Evolutionary conservation across 352 stramenopile species (phyloP).

Genomic region (Aphanomyces cochlioides): DNA sequence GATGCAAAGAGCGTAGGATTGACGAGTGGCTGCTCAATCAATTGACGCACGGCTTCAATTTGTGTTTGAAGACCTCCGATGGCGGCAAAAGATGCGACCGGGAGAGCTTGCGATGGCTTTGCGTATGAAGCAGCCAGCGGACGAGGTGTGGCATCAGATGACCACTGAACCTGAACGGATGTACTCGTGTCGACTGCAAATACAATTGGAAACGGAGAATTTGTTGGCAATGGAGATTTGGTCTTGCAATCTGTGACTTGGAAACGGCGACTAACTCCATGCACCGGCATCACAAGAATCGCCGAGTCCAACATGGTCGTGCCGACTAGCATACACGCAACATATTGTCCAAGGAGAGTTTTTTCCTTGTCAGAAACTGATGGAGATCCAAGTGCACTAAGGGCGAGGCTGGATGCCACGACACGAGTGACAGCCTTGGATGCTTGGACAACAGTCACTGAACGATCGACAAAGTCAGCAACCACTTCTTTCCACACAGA

Average conservation of each 20-base stretch:
- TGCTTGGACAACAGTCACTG: not conserved
- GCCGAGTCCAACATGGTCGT: slow-evolving; percentile 50
- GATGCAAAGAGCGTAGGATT: slow-evolving; percentile 92
- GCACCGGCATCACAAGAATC: slow-evolving; percentile 54
- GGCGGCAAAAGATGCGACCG: slow-evolving; percentile 61
- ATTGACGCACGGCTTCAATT: slow-evolving; percentile 91
- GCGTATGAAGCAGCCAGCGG: not conserved
- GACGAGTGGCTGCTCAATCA: slow-evolving; percentile 94
- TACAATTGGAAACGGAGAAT: slow-evolving; percentile 24
- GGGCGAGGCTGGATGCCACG: slow-evolving; percentile 34
- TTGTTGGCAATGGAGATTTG: slow-evolving; percentile 6
- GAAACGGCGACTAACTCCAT: slow-evolving; percentile 58
- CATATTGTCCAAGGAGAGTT: slow-evolving; percentile 49
- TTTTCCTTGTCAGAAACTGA: slow-evolving; percentile 53
- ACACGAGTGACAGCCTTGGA: not conserved
- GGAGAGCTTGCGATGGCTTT: slow-evolving; percentile 39
- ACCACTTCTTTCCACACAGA: slow-evolving; percentile 58
- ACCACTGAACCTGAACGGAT: not conserved
- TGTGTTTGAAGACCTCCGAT: slow-evolving; percentile 91
- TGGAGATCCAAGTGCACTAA: slow-evolving; percentile 43
- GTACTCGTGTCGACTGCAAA: slow-evolving; percentile 33
- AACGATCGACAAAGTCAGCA: not conserved
- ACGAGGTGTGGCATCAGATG: not conserved
- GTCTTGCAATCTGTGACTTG: slow-evolving; percentile 33
- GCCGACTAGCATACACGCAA: slow-evolving; percentile 62